Base-by-base conservation (phyloP, 495 filamentous ascomycete species). In the Penicillium subrubescens region DNA sequence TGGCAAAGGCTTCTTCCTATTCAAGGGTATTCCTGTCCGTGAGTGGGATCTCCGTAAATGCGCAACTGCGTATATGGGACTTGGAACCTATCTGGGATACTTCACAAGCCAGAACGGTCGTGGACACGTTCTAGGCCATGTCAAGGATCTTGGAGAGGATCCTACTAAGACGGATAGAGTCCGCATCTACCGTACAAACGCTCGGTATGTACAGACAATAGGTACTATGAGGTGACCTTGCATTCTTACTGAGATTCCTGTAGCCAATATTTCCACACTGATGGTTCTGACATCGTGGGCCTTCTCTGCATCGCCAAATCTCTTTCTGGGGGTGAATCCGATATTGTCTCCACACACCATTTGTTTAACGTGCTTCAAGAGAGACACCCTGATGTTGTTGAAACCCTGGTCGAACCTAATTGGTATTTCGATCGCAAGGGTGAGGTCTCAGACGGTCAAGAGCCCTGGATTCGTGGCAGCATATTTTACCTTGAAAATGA, bases 341-440 rank as follows among this genome's bases (percentile, higher is more conserved):
- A 94, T 71, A 85, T 94, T 33, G 85, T 88, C 23, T 90, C 86
- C 37, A 82, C 86, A 0, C 92, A 95, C 70, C 79, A 89, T 55
- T 87, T 96, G 27, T 94, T 87, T 82, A 95, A 96, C 67, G 79
- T 81, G 14, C 79, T 96, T 8, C 88, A 91, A 70, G 74, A 72
- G 15, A 84, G 92, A 73, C 84, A 89, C 23, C 92, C 92, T 0
- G 92, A 94, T 63, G 88, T 95, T 4, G 85, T 89, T 0, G 82
- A 87, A 73, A 84, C 85, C 12, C 77, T 96, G 54, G 86, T 86
- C 0, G 73, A 85, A 67, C 90, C 91, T 0, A 84, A 88, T 62
- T 96, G 92, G 92, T 93, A 93, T 75, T 94, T 96, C 71, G 92
- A 96, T 72, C 90, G 92, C 62, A 96, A 96, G 73, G 92, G 92